phyloP scores from a whole-genome alignment of 208 protist genomes.

The Trypanosoma platydactyli region DNA sequence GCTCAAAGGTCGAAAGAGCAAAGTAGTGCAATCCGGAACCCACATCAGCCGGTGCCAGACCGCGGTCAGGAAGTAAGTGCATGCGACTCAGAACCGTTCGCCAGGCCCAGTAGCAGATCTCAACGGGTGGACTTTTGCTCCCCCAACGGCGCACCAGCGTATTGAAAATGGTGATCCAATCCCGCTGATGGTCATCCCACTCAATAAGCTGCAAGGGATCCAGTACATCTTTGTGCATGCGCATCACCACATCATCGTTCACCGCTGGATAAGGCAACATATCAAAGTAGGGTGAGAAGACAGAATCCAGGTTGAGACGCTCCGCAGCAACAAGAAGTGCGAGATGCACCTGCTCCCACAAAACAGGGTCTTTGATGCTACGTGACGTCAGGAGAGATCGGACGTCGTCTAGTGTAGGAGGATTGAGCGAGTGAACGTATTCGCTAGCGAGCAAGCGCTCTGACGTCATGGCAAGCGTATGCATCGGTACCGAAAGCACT shows the following conservation, averaged over 20 bases:
- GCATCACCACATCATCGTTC: conserved; percentile 57
- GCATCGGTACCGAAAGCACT: conserved; percentile 61
- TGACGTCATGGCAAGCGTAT: conserved; percentile 37
- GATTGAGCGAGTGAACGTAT: conserved; percentile 25
- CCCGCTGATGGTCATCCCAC: conserved; percentile 84
- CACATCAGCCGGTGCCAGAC: conserved; percentile 48
- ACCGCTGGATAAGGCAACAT: conserved; percentile 71
- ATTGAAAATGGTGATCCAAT: conserved; percentile 59
- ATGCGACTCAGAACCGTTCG: conserved; percentile 70
- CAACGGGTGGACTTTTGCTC: conserved; percentile 40
- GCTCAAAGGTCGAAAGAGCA: conserved; percentile 52
- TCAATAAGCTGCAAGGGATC: conserved; percentile 70
- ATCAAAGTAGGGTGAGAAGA: conserved; percentile 60
- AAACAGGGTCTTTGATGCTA: conserved; percentile 63
- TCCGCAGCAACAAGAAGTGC: conserved; percentile 69
- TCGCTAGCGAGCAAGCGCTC: conserved; percentile 39
- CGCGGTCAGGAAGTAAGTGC: conserved; percentile 67
- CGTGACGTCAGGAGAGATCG: conserved; percentile 45
- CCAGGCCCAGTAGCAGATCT: conserved; percentile 81
- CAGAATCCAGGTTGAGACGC: conserved; percentile 42
- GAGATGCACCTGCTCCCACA: conserved; percentile 74
- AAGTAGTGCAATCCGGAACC: conserved; percentile 66
- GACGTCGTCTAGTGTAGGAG: conserved; percentile 60
- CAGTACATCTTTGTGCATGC: conserved; percentile 63
- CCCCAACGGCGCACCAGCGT: conserved; percentile 50